Conservation (phyloP, 2,329 filamentous ascomycete species). For the Talaromyces piceae region DNA sequence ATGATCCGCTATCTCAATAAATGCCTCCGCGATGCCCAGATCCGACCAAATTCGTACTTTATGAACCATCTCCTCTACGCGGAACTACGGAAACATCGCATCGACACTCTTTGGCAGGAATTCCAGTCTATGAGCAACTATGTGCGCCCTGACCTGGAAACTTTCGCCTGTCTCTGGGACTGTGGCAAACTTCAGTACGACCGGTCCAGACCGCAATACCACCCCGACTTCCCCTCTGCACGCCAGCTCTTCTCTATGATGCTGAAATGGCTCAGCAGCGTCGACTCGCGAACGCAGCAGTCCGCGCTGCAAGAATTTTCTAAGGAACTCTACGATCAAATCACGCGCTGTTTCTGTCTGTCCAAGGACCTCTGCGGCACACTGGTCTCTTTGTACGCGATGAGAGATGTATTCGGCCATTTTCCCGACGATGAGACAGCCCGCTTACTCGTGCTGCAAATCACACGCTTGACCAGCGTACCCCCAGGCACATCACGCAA, state of each 20-base stretch:
- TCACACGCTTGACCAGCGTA: conserved; percentile 35
- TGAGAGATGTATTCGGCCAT: conserved; percentile 38
- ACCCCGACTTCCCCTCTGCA: conserved; percentile 38
- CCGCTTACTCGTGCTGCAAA: conserved; percentile 42
- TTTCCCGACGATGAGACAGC: conserved; percentile 42
- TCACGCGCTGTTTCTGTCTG: conserved; percentile 46
- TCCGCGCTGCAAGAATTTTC: conserved; percentile 34
- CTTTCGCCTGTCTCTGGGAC: conserved; percentile 61
- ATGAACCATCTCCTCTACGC: conserved; percentile 71
- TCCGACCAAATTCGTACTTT: conserved; percentile 64
- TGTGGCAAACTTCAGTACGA: conserved; percentile 43
- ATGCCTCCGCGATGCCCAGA: conserved; percentile 55
- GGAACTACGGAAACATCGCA: conserved; percentile 53
- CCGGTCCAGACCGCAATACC: conserved; percentile 38
- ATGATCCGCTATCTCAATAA: conserved; percentile 55
- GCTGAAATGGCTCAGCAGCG: conserved; percentile 37
- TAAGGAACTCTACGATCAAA: conserved; percentile 44
- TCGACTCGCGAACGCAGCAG: conserved; percentile 24
- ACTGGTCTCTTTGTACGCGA: conserved; percentile 42
- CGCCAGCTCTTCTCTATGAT: conserved; percentile 43
- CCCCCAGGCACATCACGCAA: conserved; percentile 25
- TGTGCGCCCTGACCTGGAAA: conserved; percentile 58
- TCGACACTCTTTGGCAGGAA: conserved; percentile 47
- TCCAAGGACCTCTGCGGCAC: conserved; percentile 43
- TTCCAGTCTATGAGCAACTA: conserved; percentile 49